Conservation (phyloP, 2,329 filamentous ascomycete genomes). For the Aspergillus clavatus region DNA sequence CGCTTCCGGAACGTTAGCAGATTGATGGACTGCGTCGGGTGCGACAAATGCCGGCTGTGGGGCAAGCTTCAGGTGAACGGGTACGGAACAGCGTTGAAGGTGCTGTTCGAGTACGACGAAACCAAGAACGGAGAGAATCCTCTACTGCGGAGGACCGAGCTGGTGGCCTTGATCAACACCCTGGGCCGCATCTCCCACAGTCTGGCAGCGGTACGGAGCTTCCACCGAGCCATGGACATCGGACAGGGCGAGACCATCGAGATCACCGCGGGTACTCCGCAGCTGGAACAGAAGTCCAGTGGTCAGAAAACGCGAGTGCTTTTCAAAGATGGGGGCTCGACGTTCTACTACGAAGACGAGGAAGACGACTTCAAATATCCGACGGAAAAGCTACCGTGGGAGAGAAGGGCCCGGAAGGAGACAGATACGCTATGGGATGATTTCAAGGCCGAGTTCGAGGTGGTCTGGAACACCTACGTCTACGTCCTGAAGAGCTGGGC, state of each 20-base stretch:
- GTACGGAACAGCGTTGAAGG: conserved; percentile 90
- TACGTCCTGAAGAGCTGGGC: conserved; percentile 69
- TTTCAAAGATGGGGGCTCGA: conserved; percentile 32
- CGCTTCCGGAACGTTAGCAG: conserved; percentile 95
- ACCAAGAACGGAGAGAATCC: conserved; percentile 60
- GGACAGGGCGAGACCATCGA: conserved; percentile 30
- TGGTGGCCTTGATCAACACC: conserved; percentile 93
- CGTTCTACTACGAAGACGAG: conserved; percentile 37
- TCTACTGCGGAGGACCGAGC: conserved; percentile 76
- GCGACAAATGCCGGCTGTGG: conserved; percentile 97
- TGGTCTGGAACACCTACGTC: conserved; percentile 59
- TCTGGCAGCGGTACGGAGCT: conserved; percentile 67
- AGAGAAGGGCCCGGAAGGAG: conserved; percentile 23
- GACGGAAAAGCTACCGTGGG: conserved; percentile 31
- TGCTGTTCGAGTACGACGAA: conserved; percentile 88
- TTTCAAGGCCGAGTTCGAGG: conserved; percentile 59
- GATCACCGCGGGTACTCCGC: conserved; percentile 24
- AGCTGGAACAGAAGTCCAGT: conserved; percentile 19
- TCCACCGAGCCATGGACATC: conserved; percentile 51
- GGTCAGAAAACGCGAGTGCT: conserved; percentile 14
- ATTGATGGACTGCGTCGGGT: conserved; percentile 97
- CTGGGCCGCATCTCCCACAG: conserved; percentile 82
- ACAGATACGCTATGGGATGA: conserved; percentile 51
- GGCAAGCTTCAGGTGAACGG: conserved; percentile 94
- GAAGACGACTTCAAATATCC: conserved; percentile 35